These are phyloP conservation scores for Radiomyces spectabilis DNA, from an alignment of 192 early-diverging fungal species.

Conservation along the genomic window DNA sequence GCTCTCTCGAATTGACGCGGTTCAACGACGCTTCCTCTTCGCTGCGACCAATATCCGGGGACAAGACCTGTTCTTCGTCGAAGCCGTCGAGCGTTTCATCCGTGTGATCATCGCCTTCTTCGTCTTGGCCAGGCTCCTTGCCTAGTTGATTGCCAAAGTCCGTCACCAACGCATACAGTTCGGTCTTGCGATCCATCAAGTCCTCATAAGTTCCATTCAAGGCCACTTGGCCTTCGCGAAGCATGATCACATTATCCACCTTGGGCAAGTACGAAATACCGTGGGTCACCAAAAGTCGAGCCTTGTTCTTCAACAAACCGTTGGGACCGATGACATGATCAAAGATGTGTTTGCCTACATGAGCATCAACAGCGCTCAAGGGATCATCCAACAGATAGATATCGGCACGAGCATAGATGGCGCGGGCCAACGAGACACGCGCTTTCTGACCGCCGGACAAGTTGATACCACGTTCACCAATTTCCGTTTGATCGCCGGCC, in stretches of 20 bases:
- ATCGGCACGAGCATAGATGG: slow-evolving; percentile 86
- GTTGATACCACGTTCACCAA: slow-evolving; percentile 87
- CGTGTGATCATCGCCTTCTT: slow-evolving; percentile 8
- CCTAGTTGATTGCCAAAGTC: slow-evolving; percentile 60
- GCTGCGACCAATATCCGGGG: slow-evolving; percentile 16
- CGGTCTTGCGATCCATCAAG: slow-evolving; percentile 55
- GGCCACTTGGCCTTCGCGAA: slow-evolving; percentile 63
- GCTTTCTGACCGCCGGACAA: slow-evolving; percentile 91
- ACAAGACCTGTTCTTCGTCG: slow-evolving; percentile 3
- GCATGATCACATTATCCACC: slow-evolving; percentile 58
- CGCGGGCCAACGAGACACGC: slow-evolving; percentile 54
- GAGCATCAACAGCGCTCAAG: slow-evolving; percentile 57
- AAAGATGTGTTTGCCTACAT: slow-evolving; percentile 71
- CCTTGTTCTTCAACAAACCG: slow-evolving; percentile 73
- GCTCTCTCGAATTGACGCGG: slow-evolving; percentile 7
- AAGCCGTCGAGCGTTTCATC: slow-evolving; percentile 6
- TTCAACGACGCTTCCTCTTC: slow-evolving; percentile 19
- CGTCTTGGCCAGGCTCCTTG: slow-evolving; percentile 13
- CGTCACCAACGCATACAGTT: slow-evolving; percentile 58
- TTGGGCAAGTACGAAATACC: slow-evolving; percentile 70
- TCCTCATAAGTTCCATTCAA: slow-evolving; percentile 61
- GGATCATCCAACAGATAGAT: slow-evolving; percentile 75
- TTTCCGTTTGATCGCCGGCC: slow-evolving; percentile 87
- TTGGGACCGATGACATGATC: slow-evolving; percentile 81
- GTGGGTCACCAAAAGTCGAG: slow-evolving; percentile 78